phyloP scores from a whole-genome alignment of 2,329 filamentous ascomycete species.

The Ceratocystis harringtonii region DNA sequence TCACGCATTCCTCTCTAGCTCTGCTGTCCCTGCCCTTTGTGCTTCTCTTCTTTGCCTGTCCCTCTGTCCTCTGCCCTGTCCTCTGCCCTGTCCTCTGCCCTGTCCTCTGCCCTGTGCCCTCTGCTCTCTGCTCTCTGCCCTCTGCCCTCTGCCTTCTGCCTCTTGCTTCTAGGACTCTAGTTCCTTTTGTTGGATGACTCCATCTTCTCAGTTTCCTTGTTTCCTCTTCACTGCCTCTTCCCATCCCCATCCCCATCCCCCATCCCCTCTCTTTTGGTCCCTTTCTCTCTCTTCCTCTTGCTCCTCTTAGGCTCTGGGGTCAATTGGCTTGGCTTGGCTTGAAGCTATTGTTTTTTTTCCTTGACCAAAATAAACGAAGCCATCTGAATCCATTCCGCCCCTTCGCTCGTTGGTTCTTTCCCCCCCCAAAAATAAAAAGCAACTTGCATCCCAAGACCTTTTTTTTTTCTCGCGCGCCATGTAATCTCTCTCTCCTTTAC shows the following conservation, averaged over 20 bases:
- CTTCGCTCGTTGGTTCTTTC: conserved; percentile 13
- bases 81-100: not conserved
- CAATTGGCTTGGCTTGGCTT: not conserved
- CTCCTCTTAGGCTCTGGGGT: not conserved
- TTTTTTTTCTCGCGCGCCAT: conserved; percentile 4
- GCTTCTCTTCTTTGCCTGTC: not conserved
- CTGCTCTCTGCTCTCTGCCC: not conserved
- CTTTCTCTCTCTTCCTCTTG: not conserved
- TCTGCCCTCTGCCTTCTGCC: not conserved
- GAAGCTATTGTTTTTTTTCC: not conserved
- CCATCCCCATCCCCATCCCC: not conserved
- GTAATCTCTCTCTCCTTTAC: conserved; percentile 9
- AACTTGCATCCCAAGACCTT: conserved; percentile 13
- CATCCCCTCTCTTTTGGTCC: not conserved
- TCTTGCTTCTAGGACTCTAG: no score
- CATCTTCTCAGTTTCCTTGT: not conserved
- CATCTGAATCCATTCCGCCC: conserved; percentile 20
- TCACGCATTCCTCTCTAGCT: conserved; percentile 1
- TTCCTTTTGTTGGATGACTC: no score
- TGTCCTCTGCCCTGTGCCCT: not conserved
- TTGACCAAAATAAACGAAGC: conserved; percentile 4
- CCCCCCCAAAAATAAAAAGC: conserved; percentile 7
- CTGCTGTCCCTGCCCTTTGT: not conserved
- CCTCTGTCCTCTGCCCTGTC: not conserved
- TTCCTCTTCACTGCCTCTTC: not conserved